Evolutionary conservation across 2,329 filamentous ascomycete species (phyloP), one percentile per base, ranked within the genome.

Genomic region (Fusarium dimerum): DNA sequence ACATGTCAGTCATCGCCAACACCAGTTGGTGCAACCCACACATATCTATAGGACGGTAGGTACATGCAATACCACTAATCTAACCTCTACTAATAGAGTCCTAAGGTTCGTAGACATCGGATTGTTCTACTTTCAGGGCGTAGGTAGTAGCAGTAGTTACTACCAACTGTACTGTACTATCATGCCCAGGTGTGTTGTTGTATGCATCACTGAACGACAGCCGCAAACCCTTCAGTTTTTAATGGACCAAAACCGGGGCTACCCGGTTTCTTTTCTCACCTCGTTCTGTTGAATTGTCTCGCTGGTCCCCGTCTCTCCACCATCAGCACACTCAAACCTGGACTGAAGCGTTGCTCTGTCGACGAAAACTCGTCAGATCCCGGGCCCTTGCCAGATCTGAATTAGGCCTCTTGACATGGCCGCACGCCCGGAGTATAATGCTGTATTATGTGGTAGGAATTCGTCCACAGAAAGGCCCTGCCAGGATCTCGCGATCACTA

Each of bases 401-500:
- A 60, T 63, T 66, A 66, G 63, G 45, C 59, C 52, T 45, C 45
- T 43, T 61, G 50, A 43, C 11, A 36, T 38, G 43, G 48, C 65
- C 59, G 63, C 57, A 61, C 54, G 58, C 64, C 61, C 54, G 52
- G 60, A 57, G 60, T 58, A 62, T 26, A 26, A 26, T 7, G 20
- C 20, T 26, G 20, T 26, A 26, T 26, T 26, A 60, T 40, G 47
- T 57, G 53, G 63, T 63, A 57, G 60, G 45, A 53, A 57, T 59
- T 57, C 61, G 50, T 57, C 43, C 54, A 62, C 57, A 52, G 55
- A 53, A 44, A 47, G 34, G 52, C 54, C 61, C 62, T 64, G 62
- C 61, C 48, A 64, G 63, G 52, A 66, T 60, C 51, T 52, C 56
- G 55, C 53, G 56, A 62, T 62, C 62, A 59, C 52, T 65, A 64